Base-by-base conservation (phyloP, 805 yeast species). In the Cyberlindnera maclurae region DNA sequence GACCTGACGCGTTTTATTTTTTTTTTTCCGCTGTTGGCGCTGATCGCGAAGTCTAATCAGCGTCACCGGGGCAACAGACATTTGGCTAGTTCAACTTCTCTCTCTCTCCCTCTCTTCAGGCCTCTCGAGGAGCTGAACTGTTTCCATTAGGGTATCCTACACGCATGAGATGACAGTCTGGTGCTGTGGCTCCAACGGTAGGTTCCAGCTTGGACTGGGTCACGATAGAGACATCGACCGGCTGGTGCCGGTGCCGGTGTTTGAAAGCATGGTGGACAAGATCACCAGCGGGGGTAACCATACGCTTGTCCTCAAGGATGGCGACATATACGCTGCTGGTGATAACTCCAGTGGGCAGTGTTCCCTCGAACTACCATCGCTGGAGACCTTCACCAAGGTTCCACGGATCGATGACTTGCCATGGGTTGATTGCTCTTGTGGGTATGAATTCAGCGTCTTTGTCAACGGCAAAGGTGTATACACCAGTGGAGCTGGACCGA, bases 241-340 rank as follows among this genome's bases (percentile, higher is more conserved):
- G 10, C 58, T 70, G 13, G 38, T 39, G 15, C 17, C 24, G 2
- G 52, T 50, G 15, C 17, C 24, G 2, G 52, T 50, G 17, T 41
- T 29, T 35, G 36, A 7, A 15, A 16, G 24, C 24, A 5, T 6
- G 8, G 24, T 20, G 24, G 24, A 20, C 24, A 20, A 20, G 24
- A 20, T 88, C 11, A 71, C 68, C 1, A 77, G 88, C 49, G 97
- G 96, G 4, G 97, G 97, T 0, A 89, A 89, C 50, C 97, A 90
- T 55, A 80, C 95, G 0, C 49, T 85, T 13, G 44, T 86, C 7
- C 55, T 73, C 11, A 63, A 59, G 1, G 59, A 68, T 34, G 90
- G 90, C 1, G 55, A 59, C 0, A 56, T 80, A 1, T 78, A 59
- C 45, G 73, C 72, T 0, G 49, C 75, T 36, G 97, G 97, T 1